Evolutionary conservation across 495 filamentous ascomycete species (phyloP), one percentile per base, ranked within the genome.

Genomic region (Penicillium desertorum): DNA sequence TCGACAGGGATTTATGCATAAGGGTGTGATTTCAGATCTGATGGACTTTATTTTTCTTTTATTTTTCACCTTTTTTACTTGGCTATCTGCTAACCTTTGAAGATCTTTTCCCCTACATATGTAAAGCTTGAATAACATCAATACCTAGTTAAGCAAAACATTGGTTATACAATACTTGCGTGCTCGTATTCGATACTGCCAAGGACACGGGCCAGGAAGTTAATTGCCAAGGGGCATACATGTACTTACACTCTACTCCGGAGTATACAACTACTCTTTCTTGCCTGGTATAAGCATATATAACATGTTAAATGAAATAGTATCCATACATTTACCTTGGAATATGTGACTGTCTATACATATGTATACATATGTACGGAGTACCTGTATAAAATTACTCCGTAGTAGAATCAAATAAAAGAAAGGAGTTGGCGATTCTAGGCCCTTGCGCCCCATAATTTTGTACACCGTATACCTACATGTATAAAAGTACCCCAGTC

Each of bases 361-460:
- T 29, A 29, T 29, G 27, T 29, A 8, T 0, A 8, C 6, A 29
- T 25, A 25, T 23, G 25, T 27, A 27, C 6, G 25, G 25, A 27
- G 6, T 27, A 27, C 25, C 25, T 27, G 25, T 27, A 27, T n/a
- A 39, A 39, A 6, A 17, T n/a, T 23, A 23, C 22, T 23, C 22
- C 22, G 22, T 12, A 17, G 16, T 37, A 39, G 16, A 9, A 37
- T 5, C 16, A 37, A 17, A 3, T 17, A 6, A 39, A 39, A 39
- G n/a, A 8, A 37, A 65, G 61, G 61, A 63, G 61, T 41, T 32
- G 12, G 36, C 32, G 37, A 60, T 43, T 66, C 23, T 25, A 25
- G 23, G 23, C 23, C 23, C 23, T 25, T 25, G 23, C 23, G 23
- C 23, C 23, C 23, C 23, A 25, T 25, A 25, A 25, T 25, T 37